Percentiles rank a stretch among this genome's conserved stretches.
Conservation (phyloP, 768 basidiomycete genomes). For the Cystoderma amianthinum region DNA sequence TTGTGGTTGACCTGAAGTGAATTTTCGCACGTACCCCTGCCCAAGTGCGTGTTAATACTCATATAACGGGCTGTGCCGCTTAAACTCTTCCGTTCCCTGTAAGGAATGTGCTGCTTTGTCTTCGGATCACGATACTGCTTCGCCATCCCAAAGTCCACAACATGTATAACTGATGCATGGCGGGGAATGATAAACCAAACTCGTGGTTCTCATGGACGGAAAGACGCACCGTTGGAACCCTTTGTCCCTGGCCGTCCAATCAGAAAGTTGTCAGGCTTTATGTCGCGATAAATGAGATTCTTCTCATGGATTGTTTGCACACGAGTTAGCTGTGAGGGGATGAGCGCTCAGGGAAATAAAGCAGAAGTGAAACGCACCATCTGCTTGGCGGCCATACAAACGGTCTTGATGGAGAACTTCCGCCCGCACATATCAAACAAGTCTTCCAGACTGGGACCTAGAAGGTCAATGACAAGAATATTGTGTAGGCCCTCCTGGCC, state of each 20-base stretch:
- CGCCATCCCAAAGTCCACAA: constrained; percentile 99
- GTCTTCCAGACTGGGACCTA: constrained; percentile 95
- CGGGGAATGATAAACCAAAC: constrained; percentile 3
- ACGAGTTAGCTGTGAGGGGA: constrained; percentile 63
- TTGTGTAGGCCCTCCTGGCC: constrained; percentile 99
- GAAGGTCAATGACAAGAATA: constrained; percentile 95
- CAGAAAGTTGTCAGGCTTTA: constrained; percentile 99
- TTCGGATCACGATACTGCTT: constrained; percentile 99
- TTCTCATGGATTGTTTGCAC: constrained; percentile 99
- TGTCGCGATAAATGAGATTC: constrained; percentile 98
- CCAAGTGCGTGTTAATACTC: constrained; percentile 99
- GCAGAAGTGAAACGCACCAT: constrained; percentile 50
- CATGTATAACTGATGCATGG: constrained; percentile 62
- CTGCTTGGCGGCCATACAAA: constrained; percentile 97
- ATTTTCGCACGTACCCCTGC: constrained; percentile 59
- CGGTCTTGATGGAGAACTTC: constrained; percentile 97
- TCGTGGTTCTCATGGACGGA: not conserved
- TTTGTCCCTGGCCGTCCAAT: constrained; percentile 93
- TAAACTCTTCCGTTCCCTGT: constrained; percentile 94
- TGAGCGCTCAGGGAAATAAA: constrained; percentile 4
- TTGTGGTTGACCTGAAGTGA: constrained; percentile 4
- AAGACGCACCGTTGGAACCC: constrained; percentile 64
- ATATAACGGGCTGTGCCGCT: constrained; percentile 98
- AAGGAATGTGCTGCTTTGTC: constrained; percentile 99
- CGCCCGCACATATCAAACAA: constrained; percentile 99